A percentile compares a stretch with the other conserved stretches of the same genome.
Evolutionary conservation across 345 rosid species (phyloP).

Genomic region (Linum tenue): DNA sequence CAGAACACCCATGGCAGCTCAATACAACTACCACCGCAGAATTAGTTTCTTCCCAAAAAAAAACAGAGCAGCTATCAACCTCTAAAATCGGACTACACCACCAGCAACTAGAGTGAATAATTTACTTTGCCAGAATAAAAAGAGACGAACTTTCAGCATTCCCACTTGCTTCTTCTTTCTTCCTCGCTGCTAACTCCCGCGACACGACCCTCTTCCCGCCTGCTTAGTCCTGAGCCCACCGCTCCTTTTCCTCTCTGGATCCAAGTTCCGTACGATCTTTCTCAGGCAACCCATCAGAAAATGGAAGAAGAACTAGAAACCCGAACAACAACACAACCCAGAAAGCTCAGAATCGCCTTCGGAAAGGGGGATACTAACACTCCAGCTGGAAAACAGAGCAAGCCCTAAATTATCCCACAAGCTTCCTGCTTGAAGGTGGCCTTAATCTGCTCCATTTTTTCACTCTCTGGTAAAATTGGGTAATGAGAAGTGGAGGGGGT

Average conservation of each 20-base stretch:
- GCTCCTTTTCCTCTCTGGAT: slow-evolving; percentile 85
- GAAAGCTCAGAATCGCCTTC: neutral
- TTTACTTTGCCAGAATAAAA: neutral
- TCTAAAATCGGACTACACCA: slow-evolving; percentile 20
- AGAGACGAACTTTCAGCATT: neutral
- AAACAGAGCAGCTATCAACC: neutral
- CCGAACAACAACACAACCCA: neutral
- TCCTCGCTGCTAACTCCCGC: slow-evolving; percentile 70
- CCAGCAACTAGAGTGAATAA: slow-evolving; percentile 10
- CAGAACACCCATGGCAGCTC: slow-evolving; percentile 49
- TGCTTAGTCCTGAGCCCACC: slow-evolving; percentile 94
- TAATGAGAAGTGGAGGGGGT: neutral
- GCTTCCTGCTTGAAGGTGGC: slow-evolving; percentile 35
- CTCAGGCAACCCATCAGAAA: slow-evolving; percentile 48
- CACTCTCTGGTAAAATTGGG: neutral
- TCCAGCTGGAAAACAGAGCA: neutral
- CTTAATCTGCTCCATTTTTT: slow-evolving; percentile 44
- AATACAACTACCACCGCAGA: neutral
- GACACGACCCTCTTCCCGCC: slow-evolving; percentile 96
- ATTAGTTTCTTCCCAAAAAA: neutral
- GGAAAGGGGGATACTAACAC: no score
- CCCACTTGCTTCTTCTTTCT: neutral
- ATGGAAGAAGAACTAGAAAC: neutral
- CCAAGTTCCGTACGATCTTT: slow-evolving; percentile 61
- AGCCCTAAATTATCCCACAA: slow-evolving; percentile 30